Evolutionary conservation across 768 basidiomycete species (phyloP).

Genomic region (Royoungia palumana): DNA sequence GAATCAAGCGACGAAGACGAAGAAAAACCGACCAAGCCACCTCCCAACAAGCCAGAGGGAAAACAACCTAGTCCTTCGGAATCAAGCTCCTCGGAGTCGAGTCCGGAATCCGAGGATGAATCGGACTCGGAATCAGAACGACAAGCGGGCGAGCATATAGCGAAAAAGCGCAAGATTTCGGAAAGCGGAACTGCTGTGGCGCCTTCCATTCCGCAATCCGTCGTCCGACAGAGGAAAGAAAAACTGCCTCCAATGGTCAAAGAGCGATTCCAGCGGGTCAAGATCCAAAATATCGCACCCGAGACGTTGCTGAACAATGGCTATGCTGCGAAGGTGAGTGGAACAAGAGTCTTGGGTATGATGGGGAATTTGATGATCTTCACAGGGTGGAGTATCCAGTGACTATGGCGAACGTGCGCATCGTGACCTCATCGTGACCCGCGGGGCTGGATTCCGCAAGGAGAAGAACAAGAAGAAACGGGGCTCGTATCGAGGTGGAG

Average conservation of each 20-base stretch:
- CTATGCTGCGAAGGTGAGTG: slow-evolving; percentile 74
- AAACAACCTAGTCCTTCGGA: too few species aligned
- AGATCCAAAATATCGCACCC: slow-evolving; percentile 51
- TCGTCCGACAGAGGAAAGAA: slow-evolving; percentile 6
- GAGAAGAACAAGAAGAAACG: slow-evolving; percentile 99
- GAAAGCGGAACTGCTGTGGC: slow-evolving; percentile 47
- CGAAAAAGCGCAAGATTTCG: slow-evolving; percentile 62
- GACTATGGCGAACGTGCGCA: slow-evolving; percentile 90
- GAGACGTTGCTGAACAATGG: slow-evolving; percentile 58
- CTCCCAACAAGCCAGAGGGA: too few species aligned
- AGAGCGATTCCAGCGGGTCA: slow-evolving; percentile 78
- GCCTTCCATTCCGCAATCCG: slow-evolving; percentile 14
- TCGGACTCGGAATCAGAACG: background rate
- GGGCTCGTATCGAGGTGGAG: slow-evolving; percentile 90
- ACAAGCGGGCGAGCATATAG: slow-evolving; percentile 28
- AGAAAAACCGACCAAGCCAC: background rate
- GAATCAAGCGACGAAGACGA: background rate
- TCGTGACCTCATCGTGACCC: slow-evolving; percentile 86
- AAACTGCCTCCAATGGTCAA: slow-evolving; percentile 40
- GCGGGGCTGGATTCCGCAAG: slow-evolving; percentile 94
- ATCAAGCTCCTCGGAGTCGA: slow-evolving; percentile 8
- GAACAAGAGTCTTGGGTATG: background rate
- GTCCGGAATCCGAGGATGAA: slow-evolving; percentile 27
- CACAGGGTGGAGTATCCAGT: slow-evolving; percentile 56
- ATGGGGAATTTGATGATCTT: background rate